These are phyloP conservation scores for Magnaporthiopsis incrustans DNA, from an alignment of 2,329 filamentous ascomycete species.

Conservation along the genomic window DNA sequence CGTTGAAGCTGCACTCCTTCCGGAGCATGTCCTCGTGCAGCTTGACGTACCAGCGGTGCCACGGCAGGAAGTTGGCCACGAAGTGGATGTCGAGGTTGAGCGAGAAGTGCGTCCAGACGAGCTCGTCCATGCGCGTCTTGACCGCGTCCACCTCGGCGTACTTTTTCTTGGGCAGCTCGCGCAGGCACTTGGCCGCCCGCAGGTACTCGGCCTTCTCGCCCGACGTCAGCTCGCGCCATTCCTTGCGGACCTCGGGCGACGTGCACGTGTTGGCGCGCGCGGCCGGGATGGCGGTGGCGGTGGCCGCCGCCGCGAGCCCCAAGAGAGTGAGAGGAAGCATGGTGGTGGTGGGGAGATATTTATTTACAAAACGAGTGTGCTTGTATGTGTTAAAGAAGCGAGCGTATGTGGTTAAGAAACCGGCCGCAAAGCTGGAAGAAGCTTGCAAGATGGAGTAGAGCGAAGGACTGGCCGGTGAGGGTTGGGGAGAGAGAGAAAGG, in stretches of 20 bases:
- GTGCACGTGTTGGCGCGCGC: neutral
- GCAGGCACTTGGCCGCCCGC: constrained; percentile 19
- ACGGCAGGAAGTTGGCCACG: constrained; percentile 13
- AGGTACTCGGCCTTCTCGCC: constrained; percentile 18
- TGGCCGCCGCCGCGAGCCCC: too few species aligned
- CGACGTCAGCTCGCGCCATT: constrained; percentile 16
- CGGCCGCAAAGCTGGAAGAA: too few species aligned
- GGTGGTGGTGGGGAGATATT: too few species aligned
- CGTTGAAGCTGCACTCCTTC: constrained; percentile 26
- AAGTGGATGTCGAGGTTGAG: constrained; percentile 14
- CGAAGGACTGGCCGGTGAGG: too few species aligned
- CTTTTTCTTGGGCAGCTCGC: constrained; percentile 9
- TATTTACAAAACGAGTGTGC: too few species aligned
- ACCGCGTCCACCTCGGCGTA: neutral
- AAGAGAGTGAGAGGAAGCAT: too few species aligned
- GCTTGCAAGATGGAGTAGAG: too few species aligned
- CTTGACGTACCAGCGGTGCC: constrained; percentile 23
- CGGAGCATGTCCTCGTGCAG: constrained; percentile 24
- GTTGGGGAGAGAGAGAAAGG: too few species aligned
- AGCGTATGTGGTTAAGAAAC: too few species aligned
- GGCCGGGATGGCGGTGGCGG: too few species aligned
- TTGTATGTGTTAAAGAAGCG: too few species aligned
- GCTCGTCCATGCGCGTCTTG: constrained; percentile 7
- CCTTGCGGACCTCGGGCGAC: neutral
- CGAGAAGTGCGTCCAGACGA: constrained; percentile 11